Evolutionary conservation across 2,329 filamentous ascomycete species (phyloP).

Genomic region (Exophiala oligosperma): DNA sequence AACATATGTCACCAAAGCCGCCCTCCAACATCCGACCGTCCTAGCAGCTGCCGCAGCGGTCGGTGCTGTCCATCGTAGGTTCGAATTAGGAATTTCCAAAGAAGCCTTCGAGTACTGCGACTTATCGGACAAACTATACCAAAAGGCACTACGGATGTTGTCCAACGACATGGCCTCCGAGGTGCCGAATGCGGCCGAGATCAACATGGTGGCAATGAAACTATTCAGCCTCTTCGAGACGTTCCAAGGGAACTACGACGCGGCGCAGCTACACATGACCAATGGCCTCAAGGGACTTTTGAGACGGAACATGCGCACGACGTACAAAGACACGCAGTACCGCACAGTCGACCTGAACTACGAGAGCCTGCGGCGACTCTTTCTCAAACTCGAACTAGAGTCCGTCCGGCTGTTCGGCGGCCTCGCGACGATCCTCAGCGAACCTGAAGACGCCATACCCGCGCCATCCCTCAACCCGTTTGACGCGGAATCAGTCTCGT

Average conservation of each 20-base stretch:
- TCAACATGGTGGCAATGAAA: conserved; percentile 27
- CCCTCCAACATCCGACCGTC: conserved; percentile 25
- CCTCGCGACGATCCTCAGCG: conserved; percentile 20
- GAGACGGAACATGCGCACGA: conserved; percentile 20
- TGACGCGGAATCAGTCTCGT: conserved; percentile 1
- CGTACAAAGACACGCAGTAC: conserved; percentile 27
- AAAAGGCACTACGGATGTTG: conserved; percentile 18
- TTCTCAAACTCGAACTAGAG: conserved; percentile 23
- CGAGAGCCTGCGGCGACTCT: conserved; percentile 20
- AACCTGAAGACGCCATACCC: conserved; percentile 12
- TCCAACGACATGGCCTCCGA: conserved; percentile 17
- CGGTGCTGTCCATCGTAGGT: conserved; percentile 29
- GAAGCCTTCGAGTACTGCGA: conserved; percentile 29
- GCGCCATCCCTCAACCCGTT: conserved; percentile 3
- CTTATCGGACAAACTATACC: conserved; percentile 25
- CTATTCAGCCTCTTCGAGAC: conserved; percentile 28
- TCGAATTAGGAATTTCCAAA: conserved; percentile 25
- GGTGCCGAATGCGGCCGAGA: conserved; percentile 20
- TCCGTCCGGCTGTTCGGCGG: conserved; percentile 23
- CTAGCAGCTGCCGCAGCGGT: conserved; percentile 25
- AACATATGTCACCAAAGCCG: conserved; percentile 19
- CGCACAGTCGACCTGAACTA: conserved; percentile 20
- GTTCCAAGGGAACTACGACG: conserved; percentile 28
- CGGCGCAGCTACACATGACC: conserved; percentile 22
- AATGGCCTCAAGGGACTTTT: conserved; percentile 23